A percentile compares a stretch with the other conserved stretches of the same genome.
Conservation (phyloP, 768 basidiomycete species). For the Cyathus striatus region DNA sequence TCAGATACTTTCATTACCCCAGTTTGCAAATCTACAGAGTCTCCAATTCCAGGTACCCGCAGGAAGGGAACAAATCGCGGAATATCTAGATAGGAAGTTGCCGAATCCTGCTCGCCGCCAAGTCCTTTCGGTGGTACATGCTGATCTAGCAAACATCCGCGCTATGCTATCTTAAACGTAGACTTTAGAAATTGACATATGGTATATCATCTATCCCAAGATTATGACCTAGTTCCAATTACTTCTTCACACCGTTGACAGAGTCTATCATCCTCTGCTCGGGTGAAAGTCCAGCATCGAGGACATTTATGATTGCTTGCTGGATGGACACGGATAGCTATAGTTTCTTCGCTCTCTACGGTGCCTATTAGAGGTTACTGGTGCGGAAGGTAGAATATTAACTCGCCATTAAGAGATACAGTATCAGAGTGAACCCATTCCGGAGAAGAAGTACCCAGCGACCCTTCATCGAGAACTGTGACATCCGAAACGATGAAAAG, state of each 20-base stretch:
- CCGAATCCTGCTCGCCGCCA: slow-evolving; percentile 4
- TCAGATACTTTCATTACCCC: slow-evolving; percentile 6
- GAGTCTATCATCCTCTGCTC: slow-evolving; percentile 41
- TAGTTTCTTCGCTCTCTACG: too few species aligned
- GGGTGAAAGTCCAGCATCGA: slow-evolving; percentile 83
- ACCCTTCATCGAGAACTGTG: slow-evolving; percentile 40
- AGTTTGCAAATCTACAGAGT: slow-evolving; percentile 5
- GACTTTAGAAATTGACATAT: too few species aligned
- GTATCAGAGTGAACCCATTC: slow-evolving; percentile 47
- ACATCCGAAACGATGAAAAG: slow-evolving; percentile 82
- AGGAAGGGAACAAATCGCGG: slow-evolving; percentile 2
- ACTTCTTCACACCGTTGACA: slow-evolving; percentile 59
- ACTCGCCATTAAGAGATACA: slow-evolving; percentile 40
- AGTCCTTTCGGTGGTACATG: slow-evolving; percentile 6
- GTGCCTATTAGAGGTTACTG: too few species aligned
- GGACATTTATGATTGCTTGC: slow-evolving; percentile 72
- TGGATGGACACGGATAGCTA: slow-evolving; percentile 56
- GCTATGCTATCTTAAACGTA: neutral
- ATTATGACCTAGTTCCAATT: slow-evolving; percentile 5
- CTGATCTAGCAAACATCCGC: slow-evolving; percentile 2
- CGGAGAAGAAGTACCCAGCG: slow-evolving; percentile 30
- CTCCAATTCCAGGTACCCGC: slow-evolving; percentile 7
- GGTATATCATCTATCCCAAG: too few species aligned
- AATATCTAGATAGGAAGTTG: slow-evolving; percentile 2
- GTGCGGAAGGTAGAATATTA: neutral